A percentile compares a stretch with the other conserved stretches of the same genome.
Evolutionary conservation across 352 stramenopile species (phyloP).

Genomic region (Phytopythium aichiense): DNA sequence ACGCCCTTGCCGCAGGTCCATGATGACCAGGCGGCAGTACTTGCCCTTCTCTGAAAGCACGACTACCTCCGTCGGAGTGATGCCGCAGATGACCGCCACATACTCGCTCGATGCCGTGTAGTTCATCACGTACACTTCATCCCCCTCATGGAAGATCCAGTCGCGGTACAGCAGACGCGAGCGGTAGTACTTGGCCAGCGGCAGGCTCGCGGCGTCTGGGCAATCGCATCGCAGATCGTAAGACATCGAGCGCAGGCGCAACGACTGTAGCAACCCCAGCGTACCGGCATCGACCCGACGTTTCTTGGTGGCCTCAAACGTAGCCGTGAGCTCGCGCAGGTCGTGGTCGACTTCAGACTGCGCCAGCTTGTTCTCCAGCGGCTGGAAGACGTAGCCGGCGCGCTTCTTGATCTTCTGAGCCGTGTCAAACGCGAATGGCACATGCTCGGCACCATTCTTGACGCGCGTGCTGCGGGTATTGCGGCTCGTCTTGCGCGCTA

Average conservation of each 20-base stretch:
- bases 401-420: constrained; percentile 74
- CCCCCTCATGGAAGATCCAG: constrained; percentile 71
- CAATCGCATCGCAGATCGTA: constrained; percentile 6
- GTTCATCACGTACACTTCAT: constrained; percentile 74
- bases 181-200: constrained; percentile 62
- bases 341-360: constrained; percentile 73
- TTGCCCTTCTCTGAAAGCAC: constrained; percentile 80
- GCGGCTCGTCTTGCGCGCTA: constrained; percentile 63
- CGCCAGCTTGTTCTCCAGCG: constrained; percentile 64
- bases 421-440: constrained; percentile 34
- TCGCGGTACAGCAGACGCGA: constrained; percentile 77
- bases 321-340: constrained; percentile 47
- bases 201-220: constrained; percentile 31
- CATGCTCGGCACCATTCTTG: constrained; percentile 37
- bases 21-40: constrained; percentile 68
- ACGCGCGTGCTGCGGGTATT: constrained; percentile 72
- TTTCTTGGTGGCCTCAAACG: constrained; percentile 59
- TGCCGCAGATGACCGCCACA: constrained; percentile 59
- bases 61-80: constrained; percentile 69
- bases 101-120: constrained; percentile 52
- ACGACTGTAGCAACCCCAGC: neutral
- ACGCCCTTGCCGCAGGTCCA: constrained; percentile 64
- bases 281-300: constrained; percentile 50
- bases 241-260: neutral
- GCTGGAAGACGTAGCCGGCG: constrained; percentile 57